Evolutionary conservation across 169 alveolate species (phyloP), one percentile per base, ranked within the genome.

Genomic region (Plasmodium gonderi): DNA sequence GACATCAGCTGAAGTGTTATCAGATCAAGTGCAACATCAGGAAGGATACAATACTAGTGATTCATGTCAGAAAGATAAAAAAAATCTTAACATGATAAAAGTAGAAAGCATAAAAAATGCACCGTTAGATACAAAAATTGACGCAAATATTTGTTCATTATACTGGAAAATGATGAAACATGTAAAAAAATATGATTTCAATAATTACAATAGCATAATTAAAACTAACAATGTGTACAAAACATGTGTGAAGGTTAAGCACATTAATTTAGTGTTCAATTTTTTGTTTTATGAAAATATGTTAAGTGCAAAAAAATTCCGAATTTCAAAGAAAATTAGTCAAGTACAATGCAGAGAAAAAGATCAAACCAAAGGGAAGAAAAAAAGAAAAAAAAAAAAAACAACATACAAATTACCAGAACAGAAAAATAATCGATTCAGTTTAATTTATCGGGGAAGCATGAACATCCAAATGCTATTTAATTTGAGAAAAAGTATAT

Each of bases 211-310:
- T 31, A 38, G 79, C 40, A 14, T 74, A 40, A 29, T 75, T 9
- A 74, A 78, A 54, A 74, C 38, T 64, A 75, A 85, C 51, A 85
- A 85, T 67, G 68, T 42, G 8, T 85, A 85, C 40, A 74, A 64
- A 11, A 67, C 36, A 11, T 44, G 31, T n/a, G 20, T 75, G 40
- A 14, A 42, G 29, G 31, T 74, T 40, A 76, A 45, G 9, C 79
- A 54, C 9, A 20, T 47, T 17, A 31, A 40, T 33, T 51, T 49
- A 26, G 45, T 60, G 67, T 38, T 85, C 29, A 85, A 85, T 20
- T 75, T 85, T 51, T 65, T 85, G 26, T 85, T 75, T 23, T 75
- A 85, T 29, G 87, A 85, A 60, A 38, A 75, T 75, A 17, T 85
- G 6, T 23, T 47, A 8, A 17, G 78, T 1, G n/a, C 33, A 12